Evolutionary conservation across 768 basidiomycete genomes (phyloP).

Genomic region (Butyriboletus loyo): DNA sequence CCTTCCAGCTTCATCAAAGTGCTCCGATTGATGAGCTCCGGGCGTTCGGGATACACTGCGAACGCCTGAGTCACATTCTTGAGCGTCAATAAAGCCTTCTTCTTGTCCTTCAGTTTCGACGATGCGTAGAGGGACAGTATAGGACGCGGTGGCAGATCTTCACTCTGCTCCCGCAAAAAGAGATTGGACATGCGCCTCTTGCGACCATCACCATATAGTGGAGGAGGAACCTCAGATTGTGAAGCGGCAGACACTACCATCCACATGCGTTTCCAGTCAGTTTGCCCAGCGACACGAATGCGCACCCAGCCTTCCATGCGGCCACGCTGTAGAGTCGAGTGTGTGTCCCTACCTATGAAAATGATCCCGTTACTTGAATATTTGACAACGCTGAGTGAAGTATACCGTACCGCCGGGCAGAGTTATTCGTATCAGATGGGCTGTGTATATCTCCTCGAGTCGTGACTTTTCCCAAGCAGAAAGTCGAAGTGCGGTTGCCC

Average conservation of each 20-base stretch:
- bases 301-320: conserved; percentile 90
- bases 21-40: conserved; percentile 83
- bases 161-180: conserved; percentile 52
- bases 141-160: conserved; percentile 36
- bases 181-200: conserved; percentile 60
- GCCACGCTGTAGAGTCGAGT: conserved; percentile 63
- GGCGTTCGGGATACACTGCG: conserved; percentile 94
- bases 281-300: conserved; percentile 91
- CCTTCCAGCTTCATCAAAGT: conserved; percentile 94
- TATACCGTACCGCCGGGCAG: conserved; percentile 44
- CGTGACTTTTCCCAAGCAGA: conserved; percentile 94
- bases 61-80: conserved; percentile 78
- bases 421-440: conserved; percentile 84
- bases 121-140: conserved; percentile 58
- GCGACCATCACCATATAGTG: conserved; percentile 27
- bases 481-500: conserved; percentile 88
- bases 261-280: conserved; percentile 94
- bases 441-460: conserved; percentile 96
- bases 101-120: conserved; percentile 71
- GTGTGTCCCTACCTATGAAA: conserved; percentile 45
- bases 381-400: conserved; percentile 25
- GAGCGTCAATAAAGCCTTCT: conserved; percentile 68
- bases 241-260: conserved; percentile 61
- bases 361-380: conserved; percentile 8
- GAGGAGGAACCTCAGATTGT: conserved; percentile 24